These are phyloP conservation scores for Exsudoporus floridanus DNA, from an alignment of 1,284 basidiomycete genomes.

Conservation along the genomic window DNA sequence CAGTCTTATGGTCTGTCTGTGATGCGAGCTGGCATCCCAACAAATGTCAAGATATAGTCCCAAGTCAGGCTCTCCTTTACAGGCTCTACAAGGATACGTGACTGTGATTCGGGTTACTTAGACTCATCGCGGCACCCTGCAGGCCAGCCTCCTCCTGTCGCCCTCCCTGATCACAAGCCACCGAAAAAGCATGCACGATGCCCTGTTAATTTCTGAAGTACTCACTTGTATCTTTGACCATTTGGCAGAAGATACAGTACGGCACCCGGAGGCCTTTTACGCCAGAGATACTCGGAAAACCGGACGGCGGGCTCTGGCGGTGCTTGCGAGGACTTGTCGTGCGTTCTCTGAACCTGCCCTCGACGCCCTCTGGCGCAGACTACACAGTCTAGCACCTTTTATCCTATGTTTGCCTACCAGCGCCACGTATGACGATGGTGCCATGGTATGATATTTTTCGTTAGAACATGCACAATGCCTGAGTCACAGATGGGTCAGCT, in stretches of 20 bases:
- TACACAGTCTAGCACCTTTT: constrained; percentile 11
- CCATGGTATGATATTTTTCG: neutral
- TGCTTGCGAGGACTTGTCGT: constrained; percentile 26
- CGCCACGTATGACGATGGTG: neutral
- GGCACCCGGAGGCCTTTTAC: neutral
- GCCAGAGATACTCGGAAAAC: neutral
- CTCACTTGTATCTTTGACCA: neutral
- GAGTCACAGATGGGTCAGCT: neutral
- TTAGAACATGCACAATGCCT: neutral
- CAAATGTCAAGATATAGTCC: no score
- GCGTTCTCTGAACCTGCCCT: constrained; percentile 21
- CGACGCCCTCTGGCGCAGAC: constrained; percentile 16
- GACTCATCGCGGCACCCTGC: no score
- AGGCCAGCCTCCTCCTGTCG: no score
- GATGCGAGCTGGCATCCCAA: no score
- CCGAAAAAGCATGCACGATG: neutral
- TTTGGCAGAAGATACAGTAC: neutral
- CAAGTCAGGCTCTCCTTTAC: no score
- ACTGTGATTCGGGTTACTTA: no score
- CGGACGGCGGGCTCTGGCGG: constrained; percentile 11
- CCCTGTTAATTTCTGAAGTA: neutral
- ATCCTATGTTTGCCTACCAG: constrained; percentile 7
- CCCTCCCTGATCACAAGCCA: neutral
- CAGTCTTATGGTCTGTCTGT: no score
- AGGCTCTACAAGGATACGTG: no score